A percentile compares a stretch with the other conserved stretches of the same genome.
These are phyloP conservation scores for Yarrowia phangngaensis DNA, from an alignment of 805 yeast genomes.

Conservation along the genomic window DNA sequence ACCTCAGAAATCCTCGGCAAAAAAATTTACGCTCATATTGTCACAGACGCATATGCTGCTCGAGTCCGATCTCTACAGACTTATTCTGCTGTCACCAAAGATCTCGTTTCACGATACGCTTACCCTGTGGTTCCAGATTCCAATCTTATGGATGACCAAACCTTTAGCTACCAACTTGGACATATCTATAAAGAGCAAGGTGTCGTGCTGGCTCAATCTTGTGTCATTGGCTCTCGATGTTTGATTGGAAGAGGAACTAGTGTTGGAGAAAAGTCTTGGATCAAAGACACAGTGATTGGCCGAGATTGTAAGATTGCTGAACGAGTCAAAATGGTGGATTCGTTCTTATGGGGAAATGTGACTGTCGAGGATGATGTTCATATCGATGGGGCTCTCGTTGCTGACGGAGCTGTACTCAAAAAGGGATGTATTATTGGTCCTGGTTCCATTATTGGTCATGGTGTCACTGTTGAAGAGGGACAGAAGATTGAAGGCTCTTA, in stretches of 20 bases:
- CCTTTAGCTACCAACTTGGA: constrained; percentile 74
- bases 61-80: constrained; percentile 95
- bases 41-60: constrained; percentile 80
- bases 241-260: constrained; percentile 74
- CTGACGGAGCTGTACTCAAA: constrained; percentile 57
- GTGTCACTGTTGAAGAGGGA: constrained; percentile 59
- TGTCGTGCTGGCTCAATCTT: constrained; percentile 90
- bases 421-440: constrained; percentile 50
- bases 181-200: constrained; percentile 86
- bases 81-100: constrained; percentile 86
- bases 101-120: constrained; percentile 84
- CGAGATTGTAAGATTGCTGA: constrained; percentile 80
- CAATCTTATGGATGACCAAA: constrained; percentile 64
- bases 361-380: constrained; percentile 60
- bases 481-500: constrained; percentile 34
- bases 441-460: constrained; percentile 78
- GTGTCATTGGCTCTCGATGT: constrained; percentile 74
- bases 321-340: constrained; percentile 63
- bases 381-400: constrained; percentile 65
- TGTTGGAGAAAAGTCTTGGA: constrained; percentile 68
- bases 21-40: constrained; percentile 81
- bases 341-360: constrained; percentile 86
- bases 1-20: constrained; percentile 87
- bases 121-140: constrained; percentile 89
- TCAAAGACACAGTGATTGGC: constrained; percentile 76